phyloP scores from a whole-genome alignment of 2,329 filamentous ascomycete genomes.

The Colletotrichum nymphaeae region DNA sequence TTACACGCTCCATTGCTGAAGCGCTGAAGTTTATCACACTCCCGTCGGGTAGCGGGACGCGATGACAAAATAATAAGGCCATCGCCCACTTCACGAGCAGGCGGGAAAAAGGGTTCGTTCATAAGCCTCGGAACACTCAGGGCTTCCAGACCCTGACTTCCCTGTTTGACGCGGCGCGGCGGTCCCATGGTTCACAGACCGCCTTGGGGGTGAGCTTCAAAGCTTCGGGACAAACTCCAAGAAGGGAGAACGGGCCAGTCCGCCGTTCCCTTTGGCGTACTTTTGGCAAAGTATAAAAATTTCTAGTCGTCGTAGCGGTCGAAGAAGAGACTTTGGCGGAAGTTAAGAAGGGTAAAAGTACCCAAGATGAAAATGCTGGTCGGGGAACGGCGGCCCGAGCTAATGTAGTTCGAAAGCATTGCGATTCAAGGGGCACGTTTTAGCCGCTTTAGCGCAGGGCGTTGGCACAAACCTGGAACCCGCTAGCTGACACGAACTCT shows the following conservation, averaged over 20 bases:
- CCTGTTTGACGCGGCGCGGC: not conserved
- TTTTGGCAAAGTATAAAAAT: not conserved
- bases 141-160: not conserved
- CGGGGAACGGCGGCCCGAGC: not conserved
- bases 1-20: not conserved
- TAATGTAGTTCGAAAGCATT: not conserved
- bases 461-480: constrained; percentile 26
- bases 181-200: not conserved
- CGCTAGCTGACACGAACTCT: constrained; percentile 23
- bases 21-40: not conserved
- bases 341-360: not conserved
- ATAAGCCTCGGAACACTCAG: not conserved
- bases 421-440: not conserved
- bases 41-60: not conserved
- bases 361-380: not conserved
- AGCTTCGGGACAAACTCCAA: not conserved
- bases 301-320: not conserved
- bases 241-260: not conserved
- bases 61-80: not conserved
- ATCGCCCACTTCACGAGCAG: not conserved
- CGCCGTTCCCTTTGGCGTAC: not conserved
- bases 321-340: not conserved
- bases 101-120: not conserved
- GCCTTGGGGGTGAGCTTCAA: not conserved
- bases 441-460: constrained; percentile 25